A percentile compares a stretch with the other conserved stretches of the same genome.
Evolutionary conservation across 768 basidiomycete species (phyloP).

Genomic region (Gloeophyllum trabeum): DNA sequence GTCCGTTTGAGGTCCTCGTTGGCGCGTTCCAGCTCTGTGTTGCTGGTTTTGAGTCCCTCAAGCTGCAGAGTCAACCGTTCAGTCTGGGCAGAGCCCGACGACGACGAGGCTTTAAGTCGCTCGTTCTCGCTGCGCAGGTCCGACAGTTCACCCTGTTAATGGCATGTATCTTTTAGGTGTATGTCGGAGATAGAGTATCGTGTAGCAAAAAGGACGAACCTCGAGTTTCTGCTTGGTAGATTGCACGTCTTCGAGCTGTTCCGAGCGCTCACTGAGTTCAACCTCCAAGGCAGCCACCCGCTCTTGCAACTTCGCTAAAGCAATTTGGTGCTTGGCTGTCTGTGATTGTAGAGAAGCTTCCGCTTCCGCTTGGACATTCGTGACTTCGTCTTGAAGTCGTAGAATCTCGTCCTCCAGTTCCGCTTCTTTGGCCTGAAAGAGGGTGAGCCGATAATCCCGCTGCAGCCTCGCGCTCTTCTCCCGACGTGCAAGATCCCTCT

Average conservation of each 20-base stretch:
- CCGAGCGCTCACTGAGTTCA: slow-evolving; percentile 18
- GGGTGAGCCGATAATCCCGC: slow-evolving; percentile 55
- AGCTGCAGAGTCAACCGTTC: slow-evolving; percentile 47
- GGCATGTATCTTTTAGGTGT: not conserved
- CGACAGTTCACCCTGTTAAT: slow-evolving; percentile 24
- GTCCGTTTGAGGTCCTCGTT: slow-evolving; percentile 50
- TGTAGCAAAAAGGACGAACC: slow-evolving; percentile 12
- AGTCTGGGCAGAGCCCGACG: slow-evolving; percentile 37
- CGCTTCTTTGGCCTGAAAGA: slow-evolving; percentile 52
- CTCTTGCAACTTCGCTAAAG: slow-evolving; percentile 38
- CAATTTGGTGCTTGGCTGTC: not conserved
- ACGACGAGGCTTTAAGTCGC: slow-evolving; percentile 33
- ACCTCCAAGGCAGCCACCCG: slow-evolving; percentile 29
- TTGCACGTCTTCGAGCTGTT: slow-evolving; percentile 14
- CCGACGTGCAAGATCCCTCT: slow-evolving; percentile 38
- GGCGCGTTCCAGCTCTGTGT: slow-evolving; percentile 40
- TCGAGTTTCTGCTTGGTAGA: too few species aligned
- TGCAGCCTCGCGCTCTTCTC: slow-evolving; percentile 52
- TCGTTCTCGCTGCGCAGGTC: slow-evolving; percentile 38
- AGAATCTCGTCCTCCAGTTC: slow-evolving; percentile 44
- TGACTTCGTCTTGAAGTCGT: slow-evolving; percentile 38
- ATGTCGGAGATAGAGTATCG: too few species aligned
- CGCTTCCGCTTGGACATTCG: slow-evolving; percentile 8
- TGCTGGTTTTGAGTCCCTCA: slow-evolving; percentile 41
- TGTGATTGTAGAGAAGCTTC: not conserved